Conservation (phyloP, 2,329 filamentous ascomycete genomes). For the Colletotrichum trifolii region DNA sequence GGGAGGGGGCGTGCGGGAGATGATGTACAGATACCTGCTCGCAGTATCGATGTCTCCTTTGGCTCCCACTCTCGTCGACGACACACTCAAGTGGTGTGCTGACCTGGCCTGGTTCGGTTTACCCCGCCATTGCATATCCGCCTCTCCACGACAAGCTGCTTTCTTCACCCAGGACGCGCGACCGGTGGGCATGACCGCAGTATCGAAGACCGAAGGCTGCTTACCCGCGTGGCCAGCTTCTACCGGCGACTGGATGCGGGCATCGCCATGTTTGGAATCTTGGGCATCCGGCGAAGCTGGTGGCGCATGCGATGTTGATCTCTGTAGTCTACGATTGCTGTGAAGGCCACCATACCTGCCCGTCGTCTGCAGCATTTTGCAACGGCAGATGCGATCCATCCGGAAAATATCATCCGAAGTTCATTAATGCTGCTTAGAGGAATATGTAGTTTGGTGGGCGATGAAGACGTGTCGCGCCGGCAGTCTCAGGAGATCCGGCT, state of each 20-base stretch:
- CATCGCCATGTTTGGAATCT: background rate
- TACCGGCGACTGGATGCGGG: no score
- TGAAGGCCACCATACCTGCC: no score
- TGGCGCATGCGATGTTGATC: slow-evolving; percentile 24
- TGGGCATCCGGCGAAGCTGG: background rate
- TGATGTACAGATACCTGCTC: background rate
- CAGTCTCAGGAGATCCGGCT: no score
- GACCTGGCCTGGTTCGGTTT: background rate
- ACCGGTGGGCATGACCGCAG: no score
- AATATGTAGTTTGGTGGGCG: background rate
- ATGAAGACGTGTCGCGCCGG: background rate
- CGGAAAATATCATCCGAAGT: no score
- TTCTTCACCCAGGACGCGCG: background rate
- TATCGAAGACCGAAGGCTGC: no score
- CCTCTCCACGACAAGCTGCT: background rate
- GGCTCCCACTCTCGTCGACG: no score
- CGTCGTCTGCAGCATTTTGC: background rate
- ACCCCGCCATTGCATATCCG: slow-evolving; percentile 11
- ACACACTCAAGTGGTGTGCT: background rate
- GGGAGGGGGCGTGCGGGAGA: slow-evolving; percentile 3
- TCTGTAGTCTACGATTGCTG: background rate
- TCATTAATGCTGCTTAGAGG: no score
- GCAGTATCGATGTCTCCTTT: no score
- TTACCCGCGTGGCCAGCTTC: no score
- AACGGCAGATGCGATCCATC: background rate